phyloP scores from a whole-genome alignment of 2,329 filamentous ascomycete genomes.

The Pyricularia pennisetigena region DNA sequence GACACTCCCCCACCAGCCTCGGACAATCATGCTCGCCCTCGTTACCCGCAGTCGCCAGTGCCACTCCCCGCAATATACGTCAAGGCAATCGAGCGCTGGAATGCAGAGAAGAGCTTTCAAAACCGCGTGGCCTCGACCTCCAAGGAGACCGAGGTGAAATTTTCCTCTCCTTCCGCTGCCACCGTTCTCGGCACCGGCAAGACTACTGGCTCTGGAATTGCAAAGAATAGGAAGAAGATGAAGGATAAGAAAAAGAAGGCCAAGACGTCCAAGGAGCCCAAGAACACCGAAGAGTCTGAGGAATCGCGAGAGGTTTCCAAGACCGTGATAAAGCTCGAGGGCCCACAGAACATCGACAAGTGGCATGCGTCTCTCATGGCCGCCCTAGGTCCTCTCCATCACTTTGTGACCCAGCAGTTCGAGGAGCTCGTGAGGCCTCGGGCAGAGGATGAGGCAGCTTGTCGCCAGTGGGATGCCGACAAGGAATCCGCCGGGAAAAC shows the following conservation, averaged over 20 bases:
- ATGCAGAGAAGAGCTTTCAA: background rate
- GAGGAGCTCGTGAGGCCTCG: background rate
- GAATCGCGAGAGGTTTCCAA: background rate
- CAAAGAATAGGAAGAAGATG: background rate
- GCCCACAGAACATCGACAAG: background rate
- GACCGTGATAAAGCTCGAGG: background rate
- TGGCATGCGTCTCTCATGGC: background rate
- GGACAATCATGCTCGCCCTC: background rate
- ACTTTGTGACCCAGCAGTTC: background rate
- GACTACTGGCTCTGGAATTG: background rate
- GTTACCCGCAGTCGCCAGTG: background rate
- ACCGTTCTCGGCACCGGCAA: background rate
- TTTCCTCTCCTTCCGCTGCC: background rate
- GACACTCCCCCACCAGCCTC: background rate
- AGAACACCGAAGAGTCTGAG: background rate
- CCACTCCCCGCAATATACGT: background rate
- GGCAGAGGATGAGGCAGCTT: background rate
- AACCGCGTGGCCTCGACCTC: no score
- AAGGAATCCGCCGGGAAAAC: slow-evolving; percentile 7
- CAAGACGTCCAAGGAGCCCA: background rate
- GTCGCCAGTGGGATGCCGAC: background rate
- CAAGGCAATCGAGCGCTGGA: background rate
- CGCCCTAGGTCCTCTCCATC: background rate
- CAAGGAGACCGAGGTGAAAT: background rate
- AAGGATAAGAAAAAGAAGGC: background rate